Percentiles rank a stretch among this genome's conserved stretches.
phyloP scores from a whole-genome alignment of 2,329 filamentous ascomycete species.

The Clarireedia sp. region DNA sequence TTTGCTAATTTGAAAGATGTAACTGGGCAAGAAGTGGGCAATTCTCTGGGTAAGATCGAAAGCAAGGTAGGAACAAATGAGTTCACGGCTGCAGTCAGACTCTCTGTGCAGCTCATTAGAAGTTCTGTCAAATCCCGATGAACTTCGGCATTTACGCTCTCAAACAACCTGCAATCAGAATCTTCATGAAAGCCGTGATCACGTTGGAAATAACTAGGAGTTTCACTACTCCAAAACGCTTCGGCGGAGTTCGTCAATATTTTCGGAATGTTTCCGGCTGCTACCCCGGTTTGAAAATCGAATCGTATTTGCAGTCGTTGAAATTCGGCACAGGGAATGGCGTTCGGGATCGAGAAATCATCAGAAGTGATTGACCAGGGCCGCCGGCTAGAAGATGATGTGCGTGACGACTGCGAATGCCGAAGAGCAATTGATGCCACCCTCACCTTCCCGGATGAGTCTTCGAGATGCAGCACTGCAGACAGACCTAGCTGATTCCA shows the following conservation, averaged over 20 bases:
- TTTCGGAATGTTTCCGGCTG: neutral
- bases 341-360: conserved; percentile 16
- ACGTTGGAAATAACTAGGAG: too few species aligned
- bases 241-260: neutral
- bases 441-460: neutral
- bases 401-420: conserved; percentile 6
- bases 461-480: conserved; percentile 8
- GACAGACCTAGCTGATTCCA: conserved; percentile 23
- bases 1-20: neutral
- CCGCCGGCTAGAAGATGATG: neutral
- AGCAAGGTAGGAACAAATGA: neutral
- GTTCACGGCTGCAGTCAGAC: neutral
- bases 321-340: conserved; percentile 15
- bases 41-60: neutral
- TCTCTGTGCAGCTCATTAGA: neutral
- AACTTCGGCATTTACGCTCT: neutral
- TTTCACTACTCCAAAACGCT: too few species aligned
- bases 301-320: conserved; percentile 19
- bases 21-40: neutral
- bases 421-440: conserved; percentile 18
- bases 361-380: neutral
- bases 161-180: too few species aligned
- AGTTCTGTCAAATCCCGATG: neutral
- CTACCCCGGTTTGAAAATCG: conserved; percentile 9
- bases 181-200: too few species aligned